Conservation (phyloP, 2,329 filamentous ascomycete species). For the Basipetospora chlamydospora region DNA sequence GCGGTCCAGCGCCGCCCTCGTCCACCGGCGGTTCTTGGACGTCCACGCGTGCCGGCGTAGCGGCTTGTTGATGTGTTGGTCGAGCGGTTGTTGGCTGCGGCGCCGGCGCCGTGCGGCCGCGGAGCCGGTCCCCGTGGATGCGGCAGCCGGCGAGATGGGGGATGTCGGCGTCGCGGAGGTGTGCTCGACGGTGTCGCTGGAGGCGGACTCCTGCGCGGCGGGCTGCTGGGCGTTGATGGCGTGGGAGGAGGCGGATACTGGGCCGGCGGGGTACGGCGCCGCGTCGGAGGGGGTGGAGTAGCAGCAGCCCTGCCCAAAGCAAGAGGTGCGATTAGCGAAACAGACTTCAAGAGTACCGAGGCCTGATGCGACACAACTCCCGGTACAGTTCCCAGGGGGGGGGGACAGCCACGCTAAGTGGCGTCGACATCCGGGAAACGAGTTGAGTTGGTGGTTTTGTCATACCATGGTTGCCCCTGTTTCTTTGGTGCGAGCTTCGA, state of each 20-base stretch:
- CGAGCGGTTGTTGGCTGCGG: conserved; percentile 28
- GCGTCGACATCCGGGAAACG: too few relatives aligned
- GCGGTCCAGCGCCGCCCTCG: conserved; percentile 47
- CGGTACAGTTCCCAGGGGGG: too few relatives aligned
- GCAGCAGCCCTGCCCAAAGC: conserved; percentile 1
- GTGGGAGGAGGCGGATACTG: conserved; percentile 33
- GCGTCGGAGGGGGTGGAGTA: conserved; percentile 26
- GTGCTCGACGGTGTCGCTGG: conserved; percentile 9
- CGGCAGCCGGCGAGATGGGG: too few relatives aligned
- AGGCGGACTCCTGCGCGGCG: conserved; percentile 15
- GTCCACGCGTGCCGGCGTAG: conserved; percentile 52
- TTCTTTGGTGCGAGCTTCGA: too few relatives aligned
- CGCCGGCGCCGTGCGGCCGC: conserved; percentile 12
- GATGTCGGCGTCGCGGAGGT: conserved; percentile 3
- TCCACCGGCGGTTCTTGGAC: conserved; percentile 52
- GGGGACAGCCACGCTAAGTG: too few relatives aligned
- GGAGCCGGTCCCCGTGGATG: conserved; percentile 9
- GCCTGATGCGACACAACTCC: too few relatives aligned
- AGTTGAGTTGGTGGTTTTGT: too few relatives aligned
- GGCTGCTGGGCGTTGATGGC: conserved; percentile 32
- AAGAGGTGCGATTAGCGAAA: too few relatives aligned
- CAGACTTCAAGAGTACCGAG: too few relatives aligned
- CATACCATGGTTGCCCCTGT: too few relatives aligned
- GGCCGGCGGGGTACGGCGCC: conserved; percentile 37
- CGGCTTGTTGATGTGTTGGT: conserved; percentile 56